phyloP scores from a whole-genome alignment of 768 basidiomycete species.

The Pisolithus microcarpus region DNA sequence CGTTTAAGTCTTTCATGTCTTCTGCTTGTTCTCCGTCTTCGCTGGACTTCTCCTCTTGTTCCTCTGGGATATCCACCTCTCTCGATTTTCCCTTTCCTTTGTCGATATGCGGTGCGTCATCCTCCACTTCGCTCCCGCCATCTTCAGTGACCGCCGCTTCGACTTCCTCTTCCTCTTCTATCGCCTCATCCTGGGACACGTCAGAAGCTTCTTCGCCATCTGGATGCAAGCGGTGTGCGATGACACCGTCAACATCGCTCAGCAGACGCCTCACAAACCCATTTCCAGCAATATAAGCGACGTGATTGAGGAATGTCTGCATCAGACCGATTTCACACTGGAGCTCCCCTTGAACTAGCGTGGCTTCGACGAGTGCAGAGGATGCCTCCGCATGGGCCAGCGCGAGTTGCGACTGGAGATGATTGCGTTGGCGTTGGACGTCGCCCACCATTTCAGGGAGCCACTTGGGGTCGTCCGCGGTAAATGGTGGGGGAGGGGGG shows the following conservation, averaged over 20 bases:
- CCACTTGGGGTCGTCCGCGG: slow-evolving; percentile 21
- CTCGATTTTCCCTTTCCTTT: neutral
- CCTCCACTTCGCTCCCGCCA: neutral
- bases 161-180: neutral
- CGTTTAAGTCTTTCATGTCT: neutral
- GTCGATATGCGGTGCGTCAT: neutral
- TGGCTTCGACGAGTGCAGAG: slow-evolving; percentile 20
- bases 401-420: slow-evolving; percentile 13
- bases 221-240: neutral
- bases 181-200: neutral
- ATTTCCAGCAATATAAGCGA: slow-evolving; percentile 19
- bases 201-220: neutral
- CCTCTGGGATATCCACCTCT: neutral
- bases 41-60: neutral
- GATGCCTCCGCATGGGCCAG: slow-evolving; percentile 11
- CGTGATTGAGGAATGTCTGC: slow-evolving; percentile 20
- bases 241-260: slow-evolving; percentile 11
- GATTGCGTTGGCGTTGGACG: slow-evolving; percentile 19
- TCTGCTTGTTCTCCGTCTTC: neutral
- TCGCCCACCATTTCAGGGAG: slow-evolving; percentile 20
- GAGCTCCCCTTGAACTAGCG: slow-evolving; percentile 22
- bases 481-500: slow-evolving; percentile 22
- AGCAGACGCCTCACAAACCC: slow-evolving; percentile 20
- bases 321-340: slow-evolving; percentile 15
- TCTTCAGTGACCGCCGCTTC: neutral